phyloP scores from a whole-genome alignment of 1,284 basidiomycete species.

The Caloboletus firmus region DNA sequence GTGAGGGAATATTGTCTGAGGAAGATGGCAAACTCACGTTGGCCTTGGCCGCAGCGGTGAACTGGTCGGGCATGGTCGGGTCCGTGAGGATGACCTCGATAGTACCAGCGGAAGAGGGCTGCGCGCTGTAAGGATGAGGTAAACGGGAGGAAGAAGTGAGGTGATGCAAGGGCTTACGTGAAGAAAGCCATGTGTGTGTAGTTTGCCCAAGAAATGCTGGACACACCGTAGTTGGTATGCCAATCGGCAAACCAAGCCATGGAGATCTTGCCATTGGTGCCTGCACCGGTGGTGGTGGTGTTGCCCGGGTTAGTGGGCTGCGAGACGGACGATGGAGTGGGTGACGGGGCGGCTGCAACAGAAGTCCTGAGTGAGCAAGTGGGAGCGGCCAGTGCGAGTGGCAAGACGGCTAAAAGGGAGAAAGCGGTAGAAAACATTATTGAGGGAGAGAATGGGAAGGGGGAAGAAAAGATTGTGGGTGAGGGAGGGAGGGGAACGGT shows the following conservation, averaged over 20 bases:
- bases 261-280: constrained; percentile 38
- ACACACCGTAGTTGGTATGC: constrained; percentile 49
- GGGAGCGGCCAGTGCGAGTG: constrained; percentile 32
- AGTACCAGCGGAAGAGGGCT: constrained; percentile 49
- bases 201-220: constrained; percentile 55
- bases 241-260: constrained; percentile 68
- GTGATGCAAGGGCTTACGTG: constrained; percentile 46
- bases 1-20: not conserved
- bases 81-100: constrained; percentile 38
- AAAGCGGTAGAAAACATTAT: constrained; percentile 24
- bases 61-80: constrained; percentile 14
- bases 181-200: constrained; percentile 67
- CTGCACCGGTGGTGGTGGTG: constrained; percentile 25
- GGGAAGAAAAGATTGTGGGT: constrained; percentile 20
- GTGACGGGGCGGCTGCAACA: not conserved
- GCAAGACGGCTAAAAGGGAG: constrained; percentile 24
- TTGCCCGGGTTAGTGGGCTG: constrained; percentile 7
- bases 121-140: constrained; percentile 30
- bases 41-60: constrained; percentile 54
- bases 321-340: constrained; percentile 6
- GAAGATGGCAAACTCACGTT: constrained; percentile 42
- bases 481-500: not conserved
- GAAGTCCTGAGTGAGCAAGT: constrained; percentile 24
- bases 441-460: constrained; percentile 1
- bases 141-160: not conserved